Evolutionary conservation across 2,329 filamentous ascomycete species (phyloP), one percentile per base, ranked within the genome.

Genomic region (Acephala macrosclerotiorum): DNA sequence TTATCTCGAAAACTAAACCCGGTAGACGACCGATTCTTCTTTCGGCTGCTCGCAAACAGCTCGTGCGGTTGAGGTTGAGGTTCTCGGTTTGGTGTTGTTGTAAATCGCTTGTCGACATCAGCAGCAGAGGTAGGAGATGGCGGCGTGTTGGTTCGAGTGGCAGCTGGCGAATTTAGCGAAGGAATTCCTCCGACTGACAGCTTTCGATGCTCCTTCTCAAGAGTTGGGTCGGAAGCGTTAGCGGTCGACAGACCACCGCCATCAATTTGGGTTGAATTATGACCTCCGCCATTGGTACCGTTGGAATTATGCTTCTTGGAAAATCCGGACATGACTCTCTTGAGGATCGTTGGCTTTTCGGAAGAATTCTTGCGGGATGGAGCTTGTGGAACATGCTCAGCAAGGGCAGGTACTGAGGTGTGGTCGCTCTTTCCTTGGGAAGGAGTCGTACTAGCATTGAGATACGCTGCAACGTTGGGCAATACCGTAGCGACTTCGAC

Each of bases 51-150:
- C 1, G 59, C 33, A 25, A 81, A 69, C 58, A 85, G 84, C 8
- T 73, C 68, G n/a, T n/a, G n/a, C n/a, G n/a, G n/a, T 11, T 64
- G 61, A 12, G 51, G 36, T 8, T 51, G 20, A 26, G 70, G 67
- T 38, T 72, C 71, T 60, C 65, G 56, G 20, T 67, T 51, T 16
- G n/a, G 57, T 35, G 22, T 26, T 35, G 22, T 26, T 42, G 61
- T 66, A 85, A 65, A 49, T 16, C 45, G 61, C 42, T 61, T 62
- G 53, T 72, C 68, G 51, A 73, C 58, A 14, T 63, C 67, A 38
- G 75, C 42, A 29, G 47, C 77, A 70, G 12, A 77, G 73, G 79
- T 82, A 82, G 84, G 85, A 22, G 84, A 86, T 1, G 84, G 83
- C 4, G 73, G 71, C 4, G 71, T 70, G 59, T 68, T 73, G 1